Evolutionary conservation across 2,329 filamentous ascomycete species (phyloP).

Genomic region (Metarhizium anisopliae): DNA sequence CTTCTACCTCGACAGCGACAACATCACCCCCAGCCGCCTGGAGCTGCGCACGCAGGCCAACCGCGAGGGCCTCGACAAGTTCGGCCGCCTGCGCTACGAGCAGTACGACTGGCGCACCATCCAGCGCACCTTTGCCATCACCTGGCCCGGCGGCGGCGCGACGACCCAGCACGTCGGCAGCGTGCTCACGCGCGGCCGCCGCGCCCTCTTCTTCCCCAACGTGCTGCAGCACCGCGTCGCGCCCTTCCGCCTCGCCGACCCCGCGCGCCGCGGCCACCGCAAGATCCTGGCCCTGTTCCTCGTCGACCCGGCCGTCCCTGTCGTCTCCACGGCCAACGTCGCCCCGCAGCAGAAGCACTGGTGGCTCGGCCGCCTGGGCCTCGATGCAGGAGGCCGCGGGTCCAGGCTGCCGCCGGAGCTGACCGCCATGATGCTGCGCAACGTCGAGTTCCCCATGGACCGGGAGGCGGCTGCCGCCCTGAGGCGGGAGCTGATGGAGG

Average conservation of each 20-base stretch:
- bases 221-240: conserved; percentile 38
- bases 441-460: no score
- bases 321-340: conserved; percentile 35
- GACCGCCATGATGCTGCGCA: no score
- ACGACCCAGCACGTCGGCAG: conserved; percentile 18
- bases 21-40: conserved; percentile 44
- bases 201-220: conserved; percentile 47
- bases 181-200: conserved; percentile 34
- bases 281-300: conserved; percentile 53
- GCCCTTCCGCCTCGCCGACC: conserved; percentile 45
- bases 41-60: conserved; percentile 34
- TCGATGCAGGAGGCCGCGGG: neutral
- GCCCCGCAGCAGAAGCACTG: conserved; percentile 32
- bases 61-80: conserved; percentile 18
- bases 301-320: conserved; percentile 43
- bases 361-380: conserved; percentile 12
- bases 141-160: no score
- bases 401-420: no score
- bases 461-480: no score
- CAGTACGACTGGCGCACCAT: no score
- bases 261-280: conserved; percentile 43
- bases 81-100: conserved; percentile 12
- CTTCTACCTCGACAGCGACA: conserved; percentile 48
- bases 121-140: no score
- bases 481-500: no score